phyloP scores from a whole-genome alignment of 306 rosid genomes.

The Geum urbanum region DNA sequence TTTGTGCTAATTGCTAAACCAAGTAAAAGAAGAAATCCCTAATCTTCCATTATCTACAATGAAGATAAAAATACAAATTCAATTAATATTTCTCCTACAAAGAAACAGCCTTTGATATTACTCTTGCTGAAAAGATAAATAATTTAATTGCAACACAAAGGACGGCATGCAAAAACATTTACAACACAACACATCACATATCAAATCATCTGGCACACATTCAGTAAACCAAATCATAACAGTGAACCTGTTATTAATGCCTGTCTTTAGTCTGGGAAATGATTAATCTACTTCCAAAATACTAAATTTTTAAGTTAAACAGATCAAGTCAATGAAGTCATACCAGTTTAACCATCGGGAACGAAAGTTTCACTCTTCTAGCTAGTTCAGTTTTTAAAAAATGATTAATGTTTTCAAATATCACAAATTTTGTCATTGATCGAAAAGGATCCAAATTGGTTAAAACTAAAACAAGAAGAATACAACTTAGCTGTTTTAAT shows the following conservation, averaged over 20 bases:
- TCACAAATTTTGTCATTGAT: too few relatives aligned
- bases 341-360: not conserved
- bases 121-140: conserved; percentile 3
- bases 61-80: not conserved
- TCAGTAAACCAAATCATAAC: conserved; percentile 47
- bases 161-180: conserved; percentile 18
- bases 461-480: not conserved
- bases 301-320: not conserved
- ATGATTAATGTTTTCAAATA: not conserved
- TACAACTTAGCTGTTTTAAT: not conserved
- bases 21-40: not conserved
- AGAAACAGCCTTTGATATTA: conserved; percentile 18
- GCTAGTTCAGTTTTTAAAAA: not conserved
- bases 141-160: conserved; percentile 21
- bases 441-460: too few relatives aligned
- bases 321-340: not conserved
- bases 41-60: not conserved
- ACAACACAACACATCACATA: conserved; percentile 35
- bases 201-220: conserved; percentile 46
- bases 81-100: not conserved
- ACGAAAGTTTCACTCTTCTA: not conserved
- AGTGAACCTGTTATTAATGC: conserved; percentile 29
- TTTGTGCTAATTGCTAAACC: not conserved
- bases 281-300: not conserved
- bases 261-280: not conserved